Conservation (phyloP, 352 stramenopile species). For the Elongisporangium undulatum region DNA sequence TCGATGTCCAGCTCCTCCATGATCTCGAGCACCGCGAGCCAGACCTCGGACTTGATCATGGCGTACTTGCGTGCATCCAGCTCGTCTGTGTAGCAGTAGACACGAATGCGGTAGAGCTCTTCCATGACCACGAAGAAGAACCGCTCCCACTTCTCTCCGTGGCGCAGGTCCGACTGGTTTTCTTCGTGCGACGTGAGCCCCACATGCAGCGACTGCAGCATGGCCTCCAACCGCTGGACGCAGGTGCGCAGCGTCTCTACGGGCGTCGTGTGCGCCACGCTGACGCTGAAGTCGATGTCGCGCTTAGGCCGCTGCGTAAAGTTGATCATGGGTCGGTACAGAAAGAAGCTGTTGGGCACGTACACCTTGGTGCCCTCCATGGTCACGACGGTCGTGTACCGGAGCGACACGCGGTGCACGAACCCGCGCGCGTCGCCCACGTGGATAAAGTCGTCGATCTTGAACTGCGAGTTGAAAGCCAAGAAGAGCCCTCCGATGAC, state of each 20-base stretch:
- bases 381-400: slow-evolving; percentile 83
- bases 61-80: slow-evolving; percentile 83
- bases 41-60: slow-evolving; percentile 88
- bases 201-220: slow-evolving; percentile 83
- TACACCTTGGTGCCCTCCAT: slow-evolving; percentile 77
- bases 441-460: slow-evolving; percentile 85
- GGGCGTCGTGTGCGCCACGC: slow-evolving; percentile 47
- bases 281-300: slow-evolving; percentile 71
- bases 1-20: slow-evolving; percentile 77
- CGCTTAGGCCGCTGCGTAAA: slow-evolving; percentile 82
- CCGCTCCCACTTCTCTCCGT: slow-evolving; percentile 77
- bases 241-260: slow-evolving; percentile 59
- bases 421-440: slow-evolving; percentile 72
- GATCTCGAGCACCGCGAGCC: slow-evolving; percentile 86
- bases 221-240: slow-evolving; percentile 56
- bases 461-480: slow-evolving; percentile 88
- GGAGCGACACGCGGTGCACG: slow-evolving; percentile 77
- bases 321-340: slow-evolving; percentile 90
- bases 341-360: slow-evolving; percentile 85
- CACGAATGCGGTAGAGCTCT: slow-evolving; percentile 69
- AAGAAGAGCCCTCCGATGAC: slow-evolving; percentile 82
- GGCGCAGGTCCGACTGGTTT: slow-evolving; percentile 69
- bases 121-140: slow-evolving; percentile 89
- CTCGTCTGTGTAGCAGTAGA: slow-evolving; percentile 88
- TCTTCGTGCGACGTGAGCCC: slow-evolving; percentile 85